Conservation (phyloP, 2,329 filamentous ascomycete genomes). For the Botrytis cinerea region DNA sequence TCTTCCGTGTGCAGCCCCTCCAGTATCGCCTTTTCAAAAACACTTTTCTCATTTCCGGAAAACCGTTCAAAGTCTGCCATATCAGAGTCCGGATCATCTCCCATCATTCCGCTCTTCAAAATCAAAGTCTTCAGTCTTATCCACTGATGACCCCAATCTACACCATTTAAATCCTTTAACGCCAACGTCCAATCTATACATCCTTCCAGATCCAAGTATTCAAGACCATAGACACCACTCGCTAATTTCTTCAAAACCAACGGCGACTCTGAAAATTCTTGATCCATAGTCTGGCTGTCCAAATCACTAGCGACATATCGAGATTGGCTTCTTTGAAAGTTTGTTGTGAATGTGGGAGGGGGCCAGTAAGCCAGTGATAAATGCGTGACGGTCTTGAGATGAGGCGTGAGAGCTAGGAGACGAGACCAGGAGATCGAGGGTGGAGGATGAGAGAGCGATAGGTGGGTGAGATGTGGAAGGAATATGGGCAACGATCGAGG, state of each 20-base stretch:
- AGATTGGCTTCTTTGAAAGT: conserved; percentile 45
- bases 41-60: neutral
- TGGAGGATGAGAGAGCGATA: conserved; percentile 54
- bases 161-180: conserved; percentile 20
- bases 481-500: conserved; percentile 30
- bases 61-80: neutral
- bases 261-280: conserved; percentile 61
- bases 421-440: conserved; percentile 57
- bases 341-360: conserved; percentile 57
- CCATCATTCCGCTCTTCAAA: conserved; percentile 17
- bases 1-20: neutral
- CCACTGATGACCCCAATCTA: conserved; percentile 38
- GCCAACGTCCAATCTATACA: conserved; percentile 54
- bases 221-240: conserved; percentile 56
- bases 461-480: conserved; percentile 59
- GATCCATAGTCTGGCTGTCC: conserved; percentile 59
- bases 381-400: conserved; percentile 58
- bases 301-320: conserved; percentile 57
- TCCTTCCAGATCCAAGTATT: conserved; percentile 63
- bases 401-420: conserved; percentile 55
- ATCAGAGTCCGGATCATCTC: neutral
- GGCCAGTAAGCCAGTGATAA: conserved; percentile 65
- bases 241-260: conserved; percentile 57
- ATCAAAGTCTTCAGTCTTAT: conserved; percentile 27
- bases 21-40: neutral